A percentile compares a stretch with the other conserved stretches of the same genome.
phyloP scores from a whole-genome alignment of 78 protist species.

The Dictyostelium intermedium region DNA sequence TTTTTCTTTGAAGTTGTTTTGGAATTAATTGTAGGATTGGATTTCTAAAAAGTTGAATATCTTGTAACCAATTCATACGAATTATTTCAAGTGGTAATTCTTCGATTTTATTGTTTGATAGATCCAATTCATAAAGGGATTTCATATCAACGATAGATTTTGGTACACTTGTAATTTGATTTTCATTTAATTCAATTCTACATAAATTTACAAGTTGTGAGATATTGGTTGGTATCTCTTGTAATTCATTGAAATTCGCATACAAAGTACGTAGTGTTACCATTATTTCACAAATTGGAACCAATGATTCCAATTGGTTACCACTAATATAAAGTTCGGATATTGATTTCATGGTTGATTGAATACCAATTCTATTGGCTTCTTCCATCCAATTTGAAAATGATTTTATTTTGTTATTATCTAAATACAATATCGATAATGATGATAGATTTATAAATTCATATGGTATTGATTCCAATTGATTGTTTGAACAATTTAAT shows the following conservation, averaged over 20 bases:
- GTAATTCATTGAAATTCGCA: neutral
- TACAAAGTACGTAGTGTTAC: neutral
- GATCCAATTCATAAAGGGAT: neutral
- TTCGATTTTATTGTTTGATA: conserved; percentile 18
- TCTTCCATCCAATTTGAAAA: neutral
- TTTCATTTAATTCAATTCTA: conserved; percentile 13
- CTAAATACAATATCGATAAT: neutral
- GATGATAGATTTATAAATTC: neutral
- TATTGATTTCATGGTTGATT: neutral
- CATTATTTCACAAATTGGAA: neutral
- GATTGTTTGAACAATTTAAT: neutral
- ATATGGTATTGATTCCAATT: neutral
- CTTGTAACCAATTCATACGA: neutral
- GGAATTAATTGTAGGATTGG: conserved; percentile 9
- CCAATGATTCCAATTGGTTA: neutral
- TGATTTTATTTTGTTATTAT: conserved; percentile 1
- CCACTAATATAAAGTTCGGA: neutral
- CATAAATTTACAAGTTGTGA: neutral
- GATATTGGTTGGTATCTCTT: neutral
- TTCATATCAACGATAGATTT: neutral
- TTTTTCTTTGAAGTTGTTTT: neutral
- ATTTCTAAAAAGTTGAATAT: neutral
- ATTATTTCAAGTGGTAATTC: neutral
- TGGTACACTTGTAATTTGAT: neutral
- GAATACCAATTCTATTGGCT: neutral